Base-by-base conservation (phyloP, 1,284 basidiomycete genomes). In the Coniferiporia weirii region DNA sequence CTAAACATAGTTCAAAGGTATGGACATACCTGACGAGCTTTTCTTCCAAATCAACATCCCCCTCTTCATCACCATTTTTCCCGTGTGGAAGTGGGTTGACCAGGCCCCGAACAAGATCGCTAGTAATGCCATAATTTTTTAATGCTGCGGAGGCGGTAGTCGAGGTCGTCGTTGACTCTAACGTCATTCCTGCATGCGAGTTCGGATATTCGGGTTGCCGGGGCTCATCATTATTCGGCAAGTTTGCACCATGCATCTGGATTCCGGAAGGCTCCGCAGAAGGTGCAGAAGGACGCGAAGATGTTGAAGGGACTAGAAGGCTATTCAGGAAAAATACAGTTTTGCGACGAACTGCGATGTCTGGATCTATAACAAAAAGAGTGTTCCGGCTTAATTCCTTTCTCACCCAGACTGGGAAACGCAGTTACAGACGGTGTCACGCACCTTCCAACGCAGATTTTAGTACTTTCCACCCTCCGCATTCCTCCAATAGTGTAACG, bases 281-380 rank as follows among this genome's bases (percentile, higher is more conserved):
- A n/a, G 69, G 58, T 0, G 65, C 64, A 20, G 67, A 56, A 8
- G 66, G 45, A 4, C 35, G 34, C 0, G 53, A 35, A n/a, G 59
- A 59, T 35, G 60, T 58, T 0, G 59, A 60, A 12, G 92, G 91
- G 3, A 85, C 76, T 55, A 96, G 80, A 51, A 98, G 82, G 0
- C 86, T 79, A 64, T 84, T 87, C 56, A 98, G 76, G 17, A 98
- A 79, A 75, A 98, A 98, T 0, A 87, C 83, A 1, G 85, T 79
- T 73, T 98, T 98, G 57, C 93, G 79, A 15, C 93, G 83, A 50
- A 98, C 82, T 17, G 77, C 75, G 47, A 90, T 85, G 60, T 90
- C 87, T 1, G 89, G 84, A 71, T 98, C 95, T 82, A 66, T 49
- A 56, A 45, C 56, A 45, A 45, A 22, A 19, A 22, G 6, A 3